Evolutionary conservation across 192 early-diverging fungal genomes (phyloP).

Genomic region (Umbelopsis isabellina): DNA sequence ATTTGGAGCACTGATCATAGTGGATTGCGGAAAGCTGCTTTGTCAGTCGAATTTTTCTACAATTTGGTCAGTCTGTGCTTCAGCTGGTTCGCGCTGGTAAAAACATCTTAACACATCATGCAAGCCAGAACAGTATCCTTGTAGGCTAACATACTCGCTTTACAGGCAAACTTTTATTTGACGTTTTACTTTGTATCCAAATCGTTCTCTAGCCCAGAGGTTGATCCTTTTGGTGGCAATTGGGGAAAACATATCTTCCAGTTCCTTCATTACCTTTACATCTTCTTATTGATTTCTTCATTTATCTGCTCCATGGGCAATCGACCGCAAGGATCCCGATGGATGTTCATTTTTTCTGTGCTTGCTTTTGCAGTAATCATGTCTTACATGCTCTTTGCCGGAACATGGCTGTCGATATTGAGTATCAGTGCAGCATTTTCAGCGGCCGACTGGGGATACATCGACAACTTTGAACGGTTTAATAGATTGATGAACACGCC

Average conservation of each 20-base stretch:
- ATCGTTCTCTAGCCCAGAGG: slow-evolving; percentile 41
- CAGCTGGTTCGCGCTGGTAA: slow-evolving; percentile 78
- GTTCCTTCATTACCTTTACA: slow-evolving; percentile 51
- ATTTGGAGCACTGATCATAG: slow-evolving; percentile 63
- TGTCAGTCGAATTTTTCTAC: slow-evolving; percentile 71
- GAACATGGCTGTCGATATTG: slow-evolving; percentile 49
- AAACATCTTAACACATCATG: background rate
- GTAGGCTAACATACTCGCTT: background rate
- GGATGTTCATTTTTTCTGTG: slow-evolving; percentile 57
- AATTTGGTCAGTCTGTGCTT: slow-evolving; percentile 71
- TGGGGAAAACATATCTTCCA: slow-evolving; percentile 53
- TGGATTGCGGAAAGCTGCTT: slow-evolving; percentile 47
- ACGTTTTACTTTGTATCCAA: slow-evolving; percentile 61
- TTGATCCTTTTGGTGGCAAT: slow-evolving; percentile 50
- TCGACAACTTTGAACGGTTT: background rate
- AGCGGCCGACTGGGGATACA: slow-evolving; percentile 13
- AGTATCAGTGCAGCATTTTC: slow-evolving; percentile 40
- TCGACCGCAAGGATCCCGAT: slow-evolving; percentile 50
- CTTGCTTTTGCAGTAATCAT: slow-evolving; percentile 52
- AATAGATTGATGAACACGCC: slow-evolving; percentile 22
- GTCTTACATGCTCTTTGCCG: slow-evolving; percentile 59
- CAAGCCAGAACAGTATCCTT: too few species aligned
- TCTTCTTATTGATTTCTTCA: slow-evolving; percentile 49
- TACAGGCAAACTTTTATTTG: slow-evolving; percentile 62
- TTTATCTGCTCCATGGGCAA: slow-evolving; percentile 60